Base-by-base conservation (phyloP, 2,329 filamentous ascomycete genomes). In the Neofusicoccum sp. region DNA sequence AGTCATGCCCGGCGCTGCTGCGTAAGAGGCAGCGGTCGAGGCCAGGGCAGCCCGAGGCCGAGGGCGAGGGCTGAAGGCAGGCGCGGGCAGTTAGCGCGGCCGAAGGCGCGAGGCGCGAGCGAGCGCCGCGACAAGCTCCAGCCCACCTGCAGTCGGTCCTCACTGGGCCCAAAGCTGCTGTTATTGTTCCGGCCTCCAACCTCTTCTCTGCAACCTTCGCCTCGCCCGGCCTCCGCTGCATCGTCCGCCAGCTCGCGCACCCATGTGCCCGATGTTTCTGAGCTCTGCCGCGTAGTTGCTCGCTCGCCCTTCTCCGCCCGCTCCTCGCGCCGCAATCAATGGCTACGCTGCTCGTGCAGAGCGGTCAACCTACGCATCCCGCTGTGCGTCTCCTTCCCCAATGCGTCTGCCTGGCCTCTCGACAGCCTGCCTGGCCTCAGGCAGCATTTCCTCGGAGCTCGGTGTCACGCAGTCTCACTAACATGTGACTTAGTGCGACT, bases 331-430 rank as follows among this genome's bases (percentile, higher is more conserved):
- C n/a, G 4, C 2, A 9, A 38, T 14, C 28, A 26, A 59, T 59
- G 57, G 57, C 57, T 4, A 33, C 44, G 1, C 16, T 59, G 1
- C 26, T 59, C 1, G 34, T 48, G 7, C 31, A 31, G 3, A 49
- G 31, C 45, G 33, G 57, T 7, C 33, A 59, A 28, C 34, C 44
- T 43, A 33, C 57, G 7, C 57, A 59, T 59, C 44, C 57, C 11
- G 57, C 57, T 24, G 57, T 59, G 43, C n/a, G 34, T 41, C 26
- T 11, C 16, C 16, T 6, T 14, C 26, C 41, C 41, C 36, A 12
- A 40, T 16, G 36, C 3, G n/a, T n/a, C n/a, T n/a, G n/a, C n/a
- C n/a, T n/a, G n/a, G n/a, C n/a, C n/a, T n/a, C n/a, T n/a, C n/a
- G n/a, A n/a, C n/a, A n/a, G n/a, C n/a, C n/a, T n/a, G n/a, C n/a